phyloP scores from a whole-genome alignment of 2,329 filamentous ascomycete genomes.

The Erysiphe pulchra region DNA sequence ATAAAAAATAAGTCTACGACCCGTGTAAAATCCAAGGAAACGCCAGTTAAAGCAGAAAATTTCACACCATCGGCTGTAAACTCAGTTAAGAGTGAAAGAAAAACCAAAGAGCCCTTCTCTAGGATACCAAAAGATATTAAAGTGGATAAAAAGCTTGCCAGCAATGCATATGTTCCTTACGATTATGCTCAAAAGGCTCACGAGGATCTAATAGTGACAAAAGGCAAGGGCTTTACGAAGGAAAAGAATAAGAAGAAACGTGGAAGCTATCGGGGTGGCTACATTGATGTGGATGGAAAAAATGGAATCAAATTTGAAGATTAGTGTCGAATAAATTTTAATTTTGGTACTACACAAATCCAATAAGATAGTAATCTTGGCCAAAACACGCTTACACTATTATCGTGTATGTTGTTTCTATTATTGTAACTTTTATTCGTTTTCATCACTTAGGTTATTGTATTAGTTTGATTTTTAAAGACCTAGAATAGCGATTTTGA shows the following conservation, averaged over 20 bases:
- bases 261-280: constrained; percentile 71
- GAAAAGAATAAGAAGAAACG: constrained; percentile 98
- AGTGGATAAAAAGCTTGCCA: constrained; percentile 43
- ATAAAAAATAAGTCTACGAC: constrained; percentile 2
- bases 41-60: neutral
- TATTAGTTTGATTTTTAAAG: too few relatives aligned
- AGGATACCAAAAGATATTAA: constrained; percentile 43
- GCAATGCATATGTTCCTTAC: constrained; percentile 62
- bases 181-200: constrained; percentile 77
- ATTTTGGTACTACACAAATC: too few relatives aligned
- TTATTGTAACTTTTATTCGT: too few relatives aligned
- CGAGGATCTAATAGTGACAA: constrained; percentile 68
- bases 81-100: constrained; percentile 13
- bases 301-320: constrained; percentile 92
- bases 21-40: neutral
- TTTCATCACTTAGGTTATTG: too few relatives aligned
- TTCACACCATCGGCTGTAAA: constrained; percentile 14
- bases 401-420: too few relatives aligned
- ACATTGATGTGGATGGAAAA: constrained; percentile 57
- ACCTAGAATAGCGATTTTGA: too few relatives aligned
- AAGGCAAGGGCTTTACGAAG: constrained; percentile 94
- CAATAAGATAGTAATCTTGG: too few relatives aligned
- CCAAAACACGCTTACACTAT: too few relatives aligned
- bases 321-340: constrained; percentile 16
- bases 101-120: constrained; percentile 42